Evolutionary conservation across 768 basidiomycete species (phyloP).

Genomic region (Mycena vulgaris): DNA sequence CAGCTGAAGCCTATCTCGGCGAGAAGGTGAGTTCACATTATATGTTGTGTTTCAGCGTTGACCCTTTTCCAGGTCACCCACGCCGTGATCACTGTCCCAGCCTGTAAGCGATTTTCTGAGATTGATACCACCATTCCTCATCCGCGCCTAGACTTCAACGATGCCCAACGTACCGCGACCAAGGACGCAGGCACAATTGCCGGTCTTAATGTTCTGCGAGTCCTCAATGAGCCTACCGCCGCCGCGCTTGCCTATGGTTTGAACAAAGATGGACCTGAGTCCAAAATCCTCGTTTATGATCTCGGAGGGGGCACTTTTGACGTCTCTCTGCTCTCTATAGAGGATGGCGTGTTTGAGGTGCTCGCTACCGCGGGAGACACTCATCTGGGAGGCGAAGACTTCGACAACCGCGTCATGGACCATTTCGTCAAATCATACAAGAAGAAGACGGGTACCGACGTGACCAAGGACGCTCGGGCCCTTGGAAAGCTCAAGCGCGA

Average conservation of each 20-base stretch:
- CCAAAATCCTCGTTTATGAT: constrained; percentile 79
- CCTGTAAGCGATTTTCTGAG: constrained; percentile 55
- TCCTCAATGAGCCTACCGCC: constrained; percentile 81
- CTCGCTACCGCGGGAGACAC: constrained; percentile 82
- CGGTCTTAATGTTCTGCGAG: constrained; percentile 74
- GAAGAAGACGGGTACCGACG: constrained; percentile 75
- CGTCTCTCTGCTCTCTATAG: constrained; percentile 79
- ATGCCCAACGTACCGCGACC: constrained; percentile 77
- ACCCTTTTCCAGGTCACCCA: constrained; percentile 53
- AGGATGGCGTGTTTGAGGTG: constrained; percentile 80
- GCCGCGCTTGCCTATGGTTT: constrained; percentile 82
- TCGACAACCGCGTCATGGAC: constrained; percentile 82
- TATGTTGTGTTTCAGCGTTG: not conserved
- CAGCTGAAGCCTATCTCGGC: constrained; percentile 79
- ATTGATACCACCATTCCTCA: constrained; percentile 47
- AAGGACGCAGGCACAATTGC: constrained; percentile 79
- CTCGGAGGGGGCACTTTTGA: constrained; percentile 83
- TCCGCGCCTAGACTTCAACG: constrained; percentile 68
- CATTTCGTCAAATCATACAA: constrained; percentile 80
- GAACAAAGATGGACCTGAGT: constrained; percentile 71
- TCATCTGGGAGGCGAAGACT: constrained; percentile 81
- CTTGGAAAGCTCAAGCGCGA: constrained; percentile 81
- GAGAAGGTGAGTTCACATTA: constrained; percentile 55
- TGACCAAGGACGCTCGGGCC: constrained; percentile 73
- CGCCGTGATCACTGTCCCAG: constrained; percentile 73